A percentile compares a stretch with the other conserved stretches of the same genome.
Conservation (phyloP, 441 rosid species). For the Metrosideros polymorpha region DNA sequence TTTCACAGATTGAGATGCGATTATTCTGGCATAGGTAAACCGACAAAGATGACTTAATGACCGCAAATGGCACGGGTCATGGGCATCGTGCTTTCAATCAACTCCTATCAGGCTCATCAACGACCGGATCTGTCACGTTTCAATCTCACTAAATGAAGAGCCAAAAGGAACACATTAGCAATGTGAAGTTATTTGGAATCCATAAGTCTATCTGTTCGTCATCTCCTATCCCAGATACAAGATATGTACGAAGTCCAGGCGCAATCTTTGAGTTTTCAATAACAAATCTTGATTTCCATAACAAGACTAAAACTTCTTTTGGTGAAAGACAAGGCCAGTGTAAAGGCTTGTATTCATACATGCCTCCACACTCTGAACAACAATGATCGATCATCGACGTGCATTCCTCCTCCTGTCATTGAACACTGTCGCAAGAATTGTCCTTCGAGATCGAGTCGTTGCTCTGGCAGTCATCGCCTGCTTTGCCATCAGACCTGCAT, state of each 20-base stretch:
- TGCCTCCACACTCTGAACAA: background rate
- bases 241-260: background rate
- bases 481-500: conserved; percentile 23
- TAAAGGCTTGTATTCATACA: conserved; percentile 3
- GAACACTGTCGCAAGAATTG: conserved; percentile 19
- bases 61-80: background rate
- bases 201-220: background rate
- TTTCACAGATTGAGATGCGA: background rate
- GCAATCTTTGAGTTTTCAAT: background rate
- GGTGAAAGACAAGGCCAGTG: background rate
- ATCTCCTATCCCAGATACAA: background rate
- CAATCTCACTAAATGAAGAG: background rate
- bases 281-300: background rate
- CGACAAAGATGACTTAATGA: background rate
- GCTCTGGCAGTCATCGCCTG: conserved; percentile 17
- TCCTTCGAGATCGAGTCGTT: conserved; percentile 19
- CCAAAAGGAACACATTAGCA: background rate
- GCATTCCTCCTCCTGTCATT: conserved; percentile 10
- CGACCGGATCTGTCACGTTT: background rate
- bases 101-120: background rate
- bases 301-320: background rate
- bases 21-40: background rate
- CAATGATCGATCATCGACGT: background rate
- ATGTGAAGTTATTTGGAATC: background rate
- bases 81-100: background rate